These are phyloP conservation scores for Suillus luteus DNA, from an alignment of 768 basidiomycete genomes.

Conservation along the genomic window DNA sequence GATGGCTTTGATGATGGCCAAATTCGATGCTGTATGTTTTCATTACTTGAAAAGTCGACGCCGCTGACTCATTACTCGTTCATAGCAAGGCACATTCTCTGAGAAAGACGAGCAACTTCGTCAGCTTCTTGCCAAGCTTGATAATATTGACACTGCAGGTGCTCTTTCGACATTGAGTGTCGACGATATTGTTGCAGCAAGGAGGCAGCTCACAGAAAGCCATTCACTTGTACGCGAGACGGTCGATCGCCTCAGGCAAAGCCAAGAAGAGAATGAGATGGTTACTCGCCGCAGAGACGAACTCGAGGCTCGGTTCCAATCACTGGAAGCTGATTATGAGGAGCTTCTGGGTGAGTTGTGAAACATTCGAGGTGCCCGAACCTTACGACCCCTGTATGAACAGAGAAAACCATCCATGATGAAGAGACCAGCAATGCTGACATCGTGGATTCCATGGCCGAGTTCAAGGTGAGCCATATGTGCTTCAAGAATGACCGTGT, in stretches of 20 bases:
- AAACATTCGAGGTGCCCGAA: slow-evolving; percentile 6
- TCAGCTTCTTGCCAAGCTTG: slow-evolving; percentile 79
- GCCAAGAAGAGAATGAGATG: slow-evolving; percentile 92
- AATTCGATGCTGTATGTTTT: slow-evolving; percentile 85
- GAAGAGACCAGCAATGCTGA: slow-evolving; percentile 86
- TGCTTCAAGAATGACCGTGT: slow-evolving; percentile 5
- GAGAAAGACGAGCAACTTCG: slow-evolving; percentile 95
- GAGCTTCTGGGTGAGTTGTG: slow-evolving; percentile 80
- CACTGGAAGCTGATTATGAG: slow-evolving; percentile 93
- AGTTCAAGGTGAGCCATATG: slow-evolving; percentile 71
- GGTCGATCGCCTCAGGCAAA: slow-evolving; percentile 84
- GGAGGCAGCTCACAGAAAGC: slow-evolving; percentile 87
- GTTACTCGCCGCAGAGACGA: slow-evolving; percentile 81
- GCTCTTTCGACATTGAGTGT: slow-evolving; percentile 59
- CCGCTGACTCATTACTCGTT: slow-evolving; percentile 12
- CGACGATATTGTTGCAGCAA: slow-evolving; percentile 79
- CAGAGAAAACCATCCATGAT: slow-evolving; percentile 91
- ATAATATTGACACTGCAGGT: slow-evolving; percentile 68
- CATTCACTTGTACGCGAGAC: slow-evolving; percentile 86
- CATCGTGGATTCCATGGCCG: slow-evolving; percentile 80
- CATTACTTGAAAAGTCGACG: slow-evolving; percentile 2
- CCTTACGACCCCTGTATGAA: slow-evolving; percentile 16
- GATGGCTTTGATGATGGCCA: slow-evolving; percentile 99
- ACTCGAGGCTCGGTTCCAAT: slow-evolving; percentile 76
- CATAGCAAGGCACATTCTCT: slow-evolving; percentile 87